Evolutionary conservation across 768 basidiomycete species (phyloP), one percentile per base, ranked within the genome.

Genomic region (Cyclocybe aegerita): DNA sequence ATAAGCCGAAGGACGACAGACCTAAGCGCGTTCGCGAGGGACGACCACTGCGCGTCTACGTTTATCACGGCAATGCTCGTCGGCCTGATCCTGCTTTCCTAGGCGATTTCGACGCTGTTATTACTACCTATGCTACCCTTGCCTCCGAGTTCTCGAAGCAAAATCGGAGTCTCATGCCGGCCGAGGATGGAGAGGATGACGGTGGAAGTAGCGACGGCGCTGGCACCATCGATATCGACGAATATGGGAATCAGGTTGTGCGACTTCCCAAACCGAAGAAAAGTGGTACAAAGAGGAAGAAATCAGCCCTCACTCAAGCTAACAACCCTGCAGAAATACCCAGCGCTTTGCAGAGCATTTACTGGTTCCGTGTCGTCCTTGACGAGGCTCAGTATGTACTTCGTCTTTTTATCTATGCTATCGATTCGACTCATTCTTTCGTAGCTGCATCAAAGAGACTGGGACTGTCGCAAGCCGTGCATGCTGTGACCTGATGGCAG

Each of bases 111-210:
- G 97, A 99, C 69, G 88, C 93, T 15, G 95, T 99, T 50, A 92
- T 99, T 66, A 99, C 97, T 4, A 98, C 94, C 2, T 99, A 93
- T 68, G 88, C 93, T 29, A 98, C 97, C 0, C 76, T 99, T 35
- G 96, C 95, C 1, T 89, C 90, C 9, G 97, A 99, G 65, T 98
- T 80, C 65, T 95, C 93, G 11, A 96, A 90, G 65, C 95, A 98
- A 68, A 82, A 71, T 49, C 77, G 82, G 61, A 89, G 84, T 51
- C 68, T 82, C 6, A 75, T 78, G 30, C 71, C 68, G 43, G 72
- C 72, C 3, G 86, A 83, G 30, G 84, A 75, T 1, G 85, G 88
- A 3, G 83, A 82, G 0, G 81, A 85, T 1, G 90, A 91, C 14
- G 88, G 81, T 33, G 77, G 72, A n/a, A 84, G 83, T 48, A 85